Base-by-base conservation (phyloP, 306 rosid species). In the Vigna trinervia region DNA sequence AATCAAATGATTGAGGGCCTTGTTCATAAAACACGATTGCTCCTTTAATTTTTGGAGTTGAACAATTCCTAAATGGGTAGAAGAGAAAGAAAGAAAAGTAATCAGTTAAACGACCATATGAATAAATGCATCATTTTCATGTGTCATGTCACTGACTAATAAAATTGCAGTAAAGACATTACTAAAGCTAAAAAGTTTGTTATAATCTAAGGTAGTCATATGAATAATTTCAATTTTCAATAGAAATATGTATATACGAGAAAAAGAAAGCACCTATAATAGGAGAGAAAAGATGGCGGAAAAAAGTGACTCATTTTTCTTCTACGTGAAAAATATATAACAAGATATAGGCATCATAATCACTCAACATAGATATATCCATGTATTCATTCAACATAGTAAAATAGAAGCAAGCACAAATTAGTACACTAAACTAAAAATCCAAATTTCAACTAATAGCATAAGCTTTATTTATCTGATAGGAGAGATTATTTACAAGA, bases 11-110 rank as follows among this genome's bases (percentile, higher is more conserved):
- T 60, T 87, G 85, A 61, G 97, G 97, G 64, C 98, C 98, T 79
- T 94, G 98, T 58, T 88, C 86, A 45, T 90, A 90, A 85, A 94
- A 94, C 70, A 94, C 90, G 51, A 94, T 79, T 41, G 98, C 98
- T 75, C 95, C 98, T 79, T 89, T 89, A 84, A 94, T 90, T 85
- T 87, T 94, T 53, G 96, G 95, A 85, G 84, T 84, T 54, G 91
- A 88, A 77, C 96, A 92, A 85, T 89, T 90, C 90, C 98, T 94
- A 70, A 82, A 80, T 47, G 83, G 63, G 73, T 32, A 78, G 50
- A 78, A 79, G 65, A 73, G 46, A 85, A 80, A 82, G 7, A 19
- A 48, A 46, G 65, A 59, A 34, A 78, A 71, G 53, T 60, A 54
- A 60, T 70, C 75, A 83, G 80, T 74, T 56, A 76, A 78, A 58